A percentile compares a stretch with the other conserved stretches of the same genome.
phyloP scores from a whole-genome alignment of 306 rosid genomes.

The Quercus alba region DNA sequence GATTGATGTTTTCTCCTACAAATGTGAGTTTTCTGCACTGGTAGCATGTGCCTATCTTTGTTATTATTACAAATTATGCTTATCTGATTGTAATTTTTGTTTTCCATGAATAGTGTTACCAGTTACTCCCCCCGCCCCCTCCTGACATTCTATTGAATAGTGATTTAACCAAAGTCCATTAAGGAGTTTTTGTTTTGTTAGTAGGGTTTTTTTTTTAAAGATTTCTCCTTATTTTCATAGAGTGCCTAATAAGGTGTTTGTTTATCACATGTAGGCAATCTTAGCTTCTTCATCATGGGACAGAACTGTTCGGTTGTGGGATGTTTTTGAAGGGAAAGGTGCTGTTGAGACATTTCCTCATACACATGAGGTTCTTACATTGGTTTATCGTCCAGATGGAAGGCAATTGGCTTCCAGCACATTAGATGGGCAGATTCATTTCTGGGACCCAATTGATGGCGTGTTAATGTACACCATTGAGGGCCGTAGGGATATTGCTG shows the following conservation, averaged over 20 bases:
- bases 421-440: constrained; percentile 92
- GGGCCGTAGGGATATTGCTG: constrained; percentile 90
- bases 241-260: constrained; percentile 13
- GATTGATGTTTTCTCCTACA: constrained; percentile 84
- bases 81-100: not conserved
- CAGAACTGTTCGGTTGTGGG: constrained; percentile 90
- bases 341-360: constrained; percentile 88
- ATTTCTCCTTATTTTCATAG: not conserved
- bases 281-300: constrained; percentile 97
- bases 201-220: not conserved
- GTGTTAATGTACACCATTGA: constrained; percentile 78
- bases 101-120: not conserved
- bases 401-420: constrained; percentile 95
- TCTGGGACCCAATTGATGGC: constrained; percentile 97
- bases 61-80: not conserved
- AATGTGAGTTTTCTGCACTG: constrained; percentile 55
- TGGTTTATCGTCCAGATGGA: constrained; percentile 95
- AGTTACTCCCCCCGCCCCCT: not conserved
- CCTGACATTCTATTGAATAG: not conserved
- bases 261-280: constrained; percentile 46
- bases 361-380: constrained; percentile 83
- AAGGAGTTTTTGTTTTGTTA: not conserved
- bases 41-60: not conserved
- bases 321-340: constrained; percentile 85
- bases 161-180: not conserved